phyloP scores from a whole-genome alignment of 495 filamentous ascomycete species.

The Penicillium dipodomyicola region DNA sequence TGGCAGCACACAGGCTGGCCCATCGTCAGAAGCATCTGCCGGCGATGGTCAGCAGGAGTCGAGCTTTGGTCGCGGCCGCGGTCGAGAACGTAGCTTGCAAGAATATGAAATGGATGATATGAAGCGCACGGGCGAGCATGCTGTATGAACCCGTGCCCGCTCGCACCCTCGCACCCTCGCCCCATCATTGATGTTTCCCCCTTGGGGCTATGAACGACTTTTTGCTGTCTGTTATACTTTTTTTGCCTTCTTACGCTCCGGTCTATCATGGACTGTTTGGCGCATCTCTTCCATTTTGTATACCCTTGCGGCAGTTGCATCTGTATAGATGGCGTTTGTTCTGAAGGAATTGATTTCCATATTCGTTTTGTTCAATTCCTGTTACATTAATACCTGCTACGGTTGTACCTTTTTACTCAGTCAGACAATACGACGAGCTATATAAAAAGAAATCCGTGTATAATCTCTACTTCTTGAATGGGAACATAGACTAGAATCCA shows the following conservation, averaged over 20 bases:
- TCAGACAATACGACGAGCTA: not conserved
- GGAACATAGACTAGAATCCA: not conserved
- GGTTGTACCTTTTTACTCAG: not conserved
- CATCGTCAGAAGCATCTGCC: conserved; percentile 23
- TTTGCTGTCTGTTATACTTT: not conserved
- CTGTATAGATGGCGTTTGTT: conserved; percentile 43
- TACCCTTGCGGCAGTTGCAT: conserved; percentile 39
- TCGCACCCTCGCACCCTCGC: not conserved
- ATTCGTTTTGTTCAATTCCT: conserved; percentile 21
- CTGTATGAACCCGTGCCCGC: conserved; percentile 27
- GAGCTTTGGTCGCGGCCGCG: conserved; percentile 37
- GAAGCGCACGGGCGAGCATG: conserved; percentile 45
- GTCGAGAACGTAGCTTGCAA: conserved; percentile 40
- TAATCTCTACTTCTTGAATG: not conserved
- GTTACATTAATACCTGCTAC: conserved; percentile 12
- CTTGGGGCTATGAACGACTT: conserved; percentile 9
- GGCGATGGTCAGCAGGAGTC: conserved; percentile 29
- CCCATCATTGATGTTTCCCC: conserved; percentile 2
- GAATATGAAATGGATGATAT: conserved; percentile 82
- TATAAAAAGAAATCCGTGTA: not conserved
- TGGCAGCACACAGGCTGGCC: conserved; percentile 22
- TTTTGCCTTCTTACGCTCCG: conserved; percentile 7
- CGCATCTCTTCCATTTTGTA: conserved; percentile 23
- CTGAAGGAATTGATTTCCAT: conserved; percentile 21
- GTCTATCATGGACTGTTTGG: not conserved